Conservation (phyloP, 1,139 yeast species). For the Suhomyces guaymorum region DNA sequence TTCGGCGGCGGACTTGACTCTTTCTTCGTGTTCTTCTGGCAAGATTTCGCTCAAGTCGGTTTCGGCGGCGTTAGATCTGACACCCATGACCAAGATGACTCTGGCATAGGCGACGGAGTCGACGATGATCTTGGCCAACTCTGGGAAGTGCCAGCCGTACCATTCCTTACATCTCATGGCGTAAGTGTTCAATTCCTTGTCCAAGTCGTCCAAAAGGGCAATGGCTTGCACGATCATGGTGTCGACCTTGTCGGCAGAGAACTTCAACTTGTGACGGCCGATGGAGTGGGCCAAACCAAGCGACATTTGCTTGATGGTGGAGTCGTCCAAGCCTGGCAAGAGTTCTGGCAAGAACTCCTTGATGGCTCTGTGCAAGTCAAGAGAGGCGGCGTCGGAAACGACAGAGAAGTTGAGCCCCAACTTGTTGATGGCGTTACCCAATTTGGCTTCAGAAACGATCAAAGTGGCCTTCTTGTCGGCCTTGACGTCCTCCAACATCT, state of each 20-base stretch:
- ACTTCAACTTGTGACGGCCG: constrained; percentile 96
- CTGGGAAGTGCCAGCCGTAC: constrained; percentile 99
- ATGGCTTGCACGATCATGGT: constrained; percentile 99
- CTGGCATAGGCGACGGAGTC: constrained; percentile 95
- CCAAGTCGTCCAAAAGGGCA: constrained; percentile 93
- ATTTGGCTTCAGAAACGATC: constrained; percentile 91
- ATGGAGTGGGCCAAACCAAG: constrained; percentile 96
- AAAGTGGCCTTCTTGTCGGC: constrained; percentile 87
- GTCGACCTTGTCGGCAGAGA: constrained; percentile 96
- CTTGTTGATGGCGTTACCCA: constrained; percentile 95
- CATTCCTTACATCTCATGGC: constrained; percentile 99
- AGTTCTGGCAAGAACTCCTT: constrained; percentile 92
- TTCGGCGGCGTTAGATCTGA: constrained; percentile 86
- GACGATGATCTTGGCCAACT: constrained; percentile 92
- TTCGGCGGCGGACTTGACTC: constrained; percentile 89
- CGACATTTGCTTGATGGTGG: constrained; percentile 89
- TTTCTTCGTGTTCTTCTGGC: constrained; percentile 89
- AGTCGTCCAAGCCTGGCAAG: constrained; percentile 87
- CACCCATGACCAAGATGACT: constrained; percentile 91
- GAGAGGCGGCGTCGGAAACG: constrained; percentile 90
- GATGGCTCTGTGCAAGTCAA: constrained; percentile 93
- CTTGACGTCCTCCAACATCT: constrained; percentile 75
- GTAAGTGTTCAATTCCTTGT: constrained; percentile 94
- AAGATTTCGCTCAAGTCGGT: constrained; percentile 88
- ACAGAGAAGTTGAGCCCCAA: constrained; percentile 85